Base-by-base conservation (phyloP, 257 asterid species). In the Lycium ferocissimum region DNA sequence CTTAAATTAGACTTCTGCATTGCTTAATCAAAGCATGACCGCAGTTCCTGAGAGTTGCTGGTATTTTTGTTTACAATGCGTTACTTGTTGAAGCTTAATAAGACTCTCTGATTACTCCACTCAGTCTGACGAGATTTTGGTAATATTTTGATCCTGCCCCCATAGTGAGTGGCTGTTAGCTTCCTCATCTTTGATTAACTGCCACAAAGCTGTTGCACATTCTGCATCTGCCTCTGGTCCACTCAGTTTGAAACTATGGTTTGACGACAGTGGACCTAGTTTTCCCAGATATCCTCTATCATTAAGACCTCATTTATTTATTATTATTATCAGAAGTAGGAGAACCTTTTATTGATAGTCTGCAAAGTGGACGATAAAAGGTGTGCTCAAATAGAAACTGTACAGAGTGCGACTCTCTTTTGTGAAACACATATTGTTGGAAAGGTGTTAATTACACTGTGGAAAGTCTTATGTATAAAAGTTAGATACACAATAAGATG, bases 181-280 rank as follows among this genome's bases (percentile, higher is more conserved):
- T 38, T 73, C 59, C 54, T 17, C 22, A 0, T 72, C 9, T 47
- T 43, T 47, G 59, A 2, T 72, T 9, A 72, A 72, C 80, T 72
- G 37, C 80, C 58, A 72, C 58, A n/a, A 6, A 18, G 58, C 57
- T 9, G 43, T 45, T 5, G 38, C 80, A 65, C n/a, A 10, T 73
- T 73, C 59, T 71, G 79, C 57, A 71, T 63, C 12, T 63, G 43
- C 40, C 71, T 63, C 37, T 26, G 38, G 18, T 72, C 9, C 37
- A 72, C 80, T n/a, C 80, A 10, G 58, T 72, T 72, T 20, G n/a
- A n/a, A 72, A 72, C 18, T 43, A 72, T 2, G 80, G 20, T 22
- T 10, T 12, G 18, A n/a, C 57, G 2, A 11, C 20, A 9, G 18
- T 40, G 56, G 33, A 71, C 15, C 17, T 71, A 38, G 80, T n/a